Evolutionary conservation across 495 filamentous ascomycete genomes (phyloP), one percentile per base, ranked within the genome.

Genomic region (Penicillium verhagenii): DNA sequence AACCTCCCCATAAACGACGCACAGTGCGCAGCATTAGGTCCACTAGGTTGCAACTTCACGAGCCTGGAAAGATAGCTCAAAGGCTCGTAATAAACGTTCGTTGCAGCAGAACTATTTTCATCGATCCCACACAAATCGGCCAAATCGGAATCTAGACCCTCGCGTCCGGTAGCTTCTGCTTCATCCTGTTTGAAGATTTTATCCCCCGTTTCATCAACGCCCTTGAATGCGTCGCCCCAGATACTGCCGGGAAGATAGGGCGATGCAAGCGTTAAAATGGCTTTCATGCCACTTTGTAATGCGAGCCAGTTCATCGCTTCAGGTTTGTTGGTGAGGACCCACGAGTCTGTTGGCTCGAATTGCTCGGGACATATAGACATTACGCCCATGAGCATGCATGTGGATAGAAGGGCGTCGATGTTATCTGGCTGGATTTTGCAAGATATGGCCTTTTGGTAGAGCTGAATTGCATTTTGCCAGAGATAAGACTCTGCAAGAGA

Each of bases 281-380:
- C 63, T 50, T 62, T 62, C 37, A 79, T 61, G 5, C 74, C 74
- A 20, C 75, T 66, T 50, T 70, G 67, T 20, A 79, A 52, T 24
- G 64, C 59, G 2, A 79, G 62, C 77, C 76, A 80, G 35, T 78
- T 72, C 53, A 78, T 58, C 6, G 58, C 63, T 18, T 60, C 66
- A 1, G 59, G 58, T 38, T 64, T 65, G 4, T 70, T 63, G 0
- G 64, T 54, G 25, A 78, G 61, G 7, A 78, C 73, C 76, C 77
- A 80, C 2, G 76, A 71, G 47, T 78, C 68, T 43, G 68, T 60
- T 14, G 71, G 63, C 11, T 64, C 52, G 51, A 66, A 69, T 13
- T 60, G 60, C 29, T 72, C 67, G 3, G 70, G 65, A 18, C 66
- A 69, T 19, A 80, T 63, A n/a, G 67, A 59, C 16, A 72, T 61